Evolutionary conservation across 148 eudicot genomes (phyloP).

Genomic region (Rhododendron vialii): DNA sequence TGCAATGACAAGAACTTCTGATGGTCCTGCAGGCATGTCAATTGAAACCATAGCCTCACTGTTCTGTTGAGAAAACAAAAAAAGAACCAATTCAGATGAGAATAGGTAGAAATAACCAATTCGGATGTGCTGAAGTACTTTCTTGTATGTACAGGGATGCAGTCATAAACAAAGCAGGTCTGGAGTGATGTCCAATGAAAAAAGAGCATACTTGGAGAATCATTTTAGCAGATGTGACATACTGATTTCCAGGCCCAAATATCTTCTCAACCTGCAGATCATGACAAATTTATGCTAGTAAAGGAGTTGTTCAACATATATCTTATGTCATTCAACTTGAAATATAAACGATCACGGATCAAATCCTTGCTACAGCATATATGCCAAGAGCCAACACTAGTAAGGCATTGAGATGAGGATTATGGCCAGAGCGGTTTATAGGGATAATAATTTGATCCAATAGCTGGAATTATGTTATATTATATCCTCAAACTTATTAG

Average conservation of each 20-base stretch:
- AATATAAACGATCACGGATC: background rate
- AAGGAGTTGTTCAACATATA: background rate
- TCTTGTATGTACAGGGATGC: background rate
- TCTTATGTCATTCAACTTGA: background rate
- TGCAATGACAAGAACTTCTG: slow-evolving; percentile 97
- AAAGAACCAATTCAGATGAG: background rate
- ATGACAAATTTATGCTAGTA: background rate
- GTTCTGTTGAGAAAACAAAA: slow-evolving; percentile 49
- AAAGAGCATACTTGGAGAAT: slow-evolving; percentile 69
- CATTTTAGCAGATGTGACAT: slow-evolving; percentile 99
- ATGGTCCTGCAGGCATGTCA: slow-evolving; percentile 99
- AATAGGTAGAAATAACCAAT: background rate
- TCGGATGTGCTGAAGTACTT: background rate
- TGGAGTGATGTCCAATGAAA: background rate
- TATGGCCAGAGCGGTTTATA: background rate
- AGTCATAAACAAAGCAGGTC: background rate
- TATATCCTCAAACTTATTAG: background rate
- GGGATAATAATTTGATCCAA: background rate
- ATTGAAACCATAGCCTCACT: slow-evolving; percentile 99
- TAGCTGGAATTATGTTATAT: background rate
- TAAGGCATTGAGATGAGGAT: background rate
- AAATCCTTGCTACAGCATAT: background rate
- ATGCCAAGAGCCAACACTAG: background rate
- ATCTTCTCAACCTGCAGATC: slow-evolving; percentile 84
- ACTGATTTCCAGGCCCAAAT: slow-evolving; percentile 99